A percentile compares a stretch with the other conserved stretches of the same genome.
These are phyloP conservation scores for Hymenotorrendiella dingleyae DNA, from an alignment of 2,329 filamentous ascomycete species.

Conservation along the genomic window DNA sequence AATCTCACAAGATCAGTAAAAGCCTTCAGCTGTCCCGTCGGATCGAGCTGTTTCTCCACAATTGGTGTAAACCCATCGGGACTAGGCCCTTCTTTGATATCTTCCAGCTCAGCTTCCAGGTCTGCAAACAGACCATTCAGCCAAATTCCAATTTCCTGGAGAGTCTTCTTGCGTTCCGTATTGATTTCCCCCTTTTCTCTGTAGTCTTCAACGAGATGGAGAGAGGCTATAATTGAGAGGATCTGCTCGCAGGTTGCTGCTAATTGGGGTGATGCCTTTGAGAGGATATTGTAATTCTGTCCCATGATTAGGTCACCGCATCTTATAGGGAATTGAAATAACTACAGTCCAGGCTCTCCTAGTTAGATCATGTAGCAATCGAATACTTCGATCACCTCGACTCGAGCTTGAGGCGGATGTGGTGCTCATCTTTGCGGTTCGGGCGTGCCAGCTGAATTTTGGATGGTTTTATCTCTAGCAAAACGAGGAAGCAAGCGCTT, in stretches of 20 bases:
- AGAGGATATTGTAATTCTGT: constrained; percentile 9
- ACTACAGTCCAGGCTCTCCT: constrained; percentile 7
- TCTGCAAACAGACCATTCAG: constrained; percentile 6
- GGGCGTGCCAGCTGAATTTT: background rate
- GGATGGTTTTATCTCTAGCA: too few relatives aligned
- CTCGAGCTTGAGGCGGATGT: background rate
- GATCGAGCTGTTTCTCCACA: constrained; percentile 5
- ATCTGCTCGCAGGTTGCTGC: constrained; percentile 9
- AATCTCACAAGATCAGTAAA: constrained; percentile 12
- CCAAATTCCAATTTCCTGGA: constrained; percentile 5
- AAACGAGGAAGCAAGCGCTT: too few relatives aligned
- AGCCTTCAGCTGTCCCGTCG: constrained; percentile 6
- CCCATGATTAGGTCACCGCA: background rate
- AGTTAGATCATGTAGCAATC: constrained; percentile 5
- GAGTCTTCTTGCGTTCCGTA: constrained; percentile 2
- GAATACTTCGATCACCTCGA: constrained; percentile 3
- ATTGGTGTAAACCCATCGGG: constrained; percentile 7
- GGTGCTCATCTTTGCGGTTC: background rate
- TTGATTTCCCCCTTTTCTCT: constrained; percentile 7
- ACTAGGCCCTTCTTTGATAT: constrained; percentile 3
- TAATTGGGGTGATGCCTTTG: constrained; percentile 7
- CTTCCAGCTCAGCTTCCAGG: constrained; percentile 7
- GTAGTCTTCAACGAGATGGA: constrained; percentile 9
- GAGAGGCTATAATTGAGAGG: constrained; percentile 10
- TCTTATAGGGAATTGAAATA: background rate